Evolutionary conservation across 306 rosid species (phyloP), one percentile per base, ranked within the genome.

Genomic region (Glycyrrhiza uralensis): DNA sequence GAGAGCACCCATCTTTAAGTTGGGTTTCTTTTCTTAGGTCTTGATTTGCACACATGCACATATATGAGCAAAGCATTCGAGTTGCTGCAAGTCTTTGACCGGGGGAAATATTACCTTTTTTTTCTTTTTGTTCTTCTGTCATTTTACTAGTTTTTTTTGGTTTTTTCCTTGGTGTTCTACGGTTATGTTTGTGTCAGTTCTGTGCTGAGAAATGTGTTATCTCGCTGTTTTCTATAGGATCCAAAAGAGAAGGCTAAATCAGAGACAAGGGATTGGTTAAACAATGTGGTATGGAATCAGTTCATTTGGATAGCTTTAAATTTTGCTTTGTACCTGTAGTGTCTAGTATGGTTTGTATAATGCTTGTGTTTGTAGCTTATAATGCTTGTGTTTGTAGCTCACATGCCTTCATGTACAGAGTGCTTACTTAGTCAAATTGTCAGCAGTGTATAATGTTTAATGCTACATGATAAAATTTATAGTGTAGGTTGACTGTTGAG

Each of bases 191-290:
- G 52, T 23, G 57, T 58, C 13, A 26, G 23, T 14, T 49, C 19
- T 76, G 72, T 38, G 12, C 51, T 72, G 63, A 76, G 45, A n/a
- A 66, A 7, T 76, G 11, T 76, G 44, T 75, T 47, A 19, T 59
- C 54, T 24, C n/a, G 8, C 67, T 66, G 38, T 86, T 75, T 77
- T 75, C 47, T 65, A 57, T 42, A 94, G 99, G 99, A 94, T 81
- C 99, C 99, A 6, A 91, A 75, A 83, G 99, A 94, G 91, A 94
- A 89, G 82, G 99, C 97, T 58, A 94, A 91, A 74, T 80, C 97
- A 26, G 99, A 94, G 88, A 87, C 99, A 7, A 87, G 99, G 81
- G 99, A 94, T 81, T 94, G 99, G 99, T 82, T 94, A 81, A 94
- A 94, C 82, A 91, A 65, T 76, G 91, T 94, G 99, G 99, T 94